These are phyloP conservation scores for Aristolochia californica DNA, from an alignment of 164 flowering plant genomes.

Conservation along the genomic window DNA sequence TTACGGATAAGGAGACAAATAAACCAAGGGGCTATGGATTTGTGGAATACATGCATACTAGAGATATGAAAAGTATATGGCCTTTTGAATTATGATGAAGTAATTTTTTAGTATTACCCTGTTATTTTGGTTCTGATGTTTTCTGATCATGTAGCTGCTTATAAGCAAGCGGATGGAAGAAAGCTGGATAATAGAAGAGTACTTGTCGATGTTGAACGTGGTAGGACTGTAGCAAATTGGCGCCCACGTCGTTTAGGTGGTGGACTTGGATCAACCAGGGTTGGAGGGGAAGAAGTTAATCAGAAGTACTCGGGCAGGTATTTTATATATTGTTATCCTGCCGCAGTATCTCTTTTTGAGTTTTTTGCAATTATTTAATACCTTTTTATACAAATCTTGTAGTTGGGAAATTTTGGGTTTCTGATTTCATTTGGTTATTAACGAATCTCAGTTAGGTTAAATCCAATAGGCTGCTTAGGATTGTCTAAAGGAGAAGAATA, in stretches of 20 bases:
- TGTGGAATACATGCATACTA: constrained; percentile 82
- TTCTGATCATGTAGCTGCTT: constrained; percentile 62
- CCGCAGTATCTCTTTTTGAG: background rate
- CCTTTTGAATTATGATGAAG: background rate
- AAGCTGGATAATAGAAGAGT: constrained; percentile 94
- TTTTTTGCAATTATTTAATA: background rate
- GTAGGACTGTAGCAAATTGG: constrained; percentile 99
- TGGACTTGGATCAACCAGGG: constrained; percentile 93
- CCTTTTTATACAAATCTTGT: no score
- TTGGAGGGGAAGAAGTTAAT: constrained; percentile 83
- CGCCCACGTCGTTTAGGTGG: constrained; percentile 99
- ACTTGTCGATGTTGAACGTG: constrained; percentile 97
- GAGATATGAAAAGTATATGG: constrained; percentile 90
- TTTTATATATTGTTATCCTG: no score
- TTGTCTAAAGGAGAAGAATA: no score
- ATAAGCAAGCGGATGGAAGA: constrained; percentile 98
- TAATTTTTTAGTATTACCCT: background rate
- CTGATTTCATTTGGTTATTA: no score
- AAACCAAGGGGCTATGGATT: constrained; percentile 97
- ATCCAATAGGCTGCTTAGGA: no score
- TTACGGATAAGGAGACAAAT: constrained; percentile 55
- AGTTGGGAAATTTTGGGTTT: no score
- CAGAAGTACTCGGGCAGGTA: constrained; percentile 80
- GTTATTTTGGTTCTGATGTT: background rate
- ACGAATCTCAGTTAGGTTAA: no score